Evolutionary conservation across 2,329 filamentous ascomycete species (phyloP).

Genomic region (Aspergillus brunneoviolaceus): DNA sequence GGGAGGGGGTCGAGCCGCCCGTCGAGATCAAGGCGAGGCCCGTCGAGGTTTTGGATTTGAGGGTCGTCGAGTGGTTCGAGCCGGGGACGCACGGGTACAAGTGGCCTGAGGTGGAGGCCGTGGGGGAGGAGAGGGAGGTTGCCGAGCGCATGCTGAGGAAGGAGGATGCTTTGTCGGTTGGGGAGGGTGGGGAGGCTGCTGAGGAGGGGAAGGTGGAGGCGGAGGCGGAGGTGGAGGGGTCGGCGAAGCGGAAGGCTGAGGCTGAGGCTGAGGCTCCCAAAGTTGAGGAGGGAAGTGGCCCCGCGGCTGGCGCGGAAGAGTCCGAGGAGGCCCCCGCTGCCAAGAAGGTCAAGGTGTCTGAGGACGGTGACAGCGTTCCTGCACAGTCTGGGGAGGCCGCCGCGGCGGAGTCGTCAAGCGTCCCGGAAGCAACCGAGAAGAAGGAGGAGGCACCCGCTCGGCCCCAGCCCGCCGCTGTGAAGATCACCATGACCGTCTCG

Average conservation of each 20-base stretch:
- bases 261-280: constrained; percentile 17
- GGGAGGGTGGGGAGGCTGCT: constrained; percentile 26
- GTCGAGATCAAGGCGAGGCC: constrained; percentile 77
- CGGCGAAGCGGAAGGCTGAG: constrained; percentile 37
- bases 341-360: constrained; percentile 35
- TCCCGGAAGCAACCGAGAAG: not conserved
- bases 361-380: constrained; percentile 25
- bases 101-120: constrained; percentile 78
- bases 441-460: constrained; percentile 4
- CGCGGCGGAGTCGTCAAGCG: not conserved
- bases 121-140: constrained; percentile 70
- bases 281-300: constrained; percentile 17
- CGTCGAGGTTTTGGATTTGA: constrained; percentile 74
- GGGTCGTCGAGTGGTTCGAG: constrained; percentile 80
- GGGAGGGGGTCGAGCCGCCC: constrained; percentile 83
- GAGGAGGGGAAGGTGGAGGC: constrained; percentile 15
- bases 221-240: constrained; percentile 13
- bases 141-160: constrained; percentile 64
- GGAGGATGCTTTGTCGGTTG: constrained; percentile 28
- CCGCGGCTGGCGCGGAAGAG: not conserved
- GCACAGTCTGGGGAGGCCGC: constrained; percentile 1
- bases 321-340: not conserved
- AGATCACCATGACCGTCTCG: constrained; percentile 85
- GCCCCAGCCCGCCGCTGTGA: constrained; percentile 65
- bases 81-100: constrained; percentile 75